Percentiles rank a stretch among this genome's conserved stretches.
Evolutionary conservation across 441 rosid species (phyloP).

Genomic region (Cnidoscolus chayamansa): DNA sequence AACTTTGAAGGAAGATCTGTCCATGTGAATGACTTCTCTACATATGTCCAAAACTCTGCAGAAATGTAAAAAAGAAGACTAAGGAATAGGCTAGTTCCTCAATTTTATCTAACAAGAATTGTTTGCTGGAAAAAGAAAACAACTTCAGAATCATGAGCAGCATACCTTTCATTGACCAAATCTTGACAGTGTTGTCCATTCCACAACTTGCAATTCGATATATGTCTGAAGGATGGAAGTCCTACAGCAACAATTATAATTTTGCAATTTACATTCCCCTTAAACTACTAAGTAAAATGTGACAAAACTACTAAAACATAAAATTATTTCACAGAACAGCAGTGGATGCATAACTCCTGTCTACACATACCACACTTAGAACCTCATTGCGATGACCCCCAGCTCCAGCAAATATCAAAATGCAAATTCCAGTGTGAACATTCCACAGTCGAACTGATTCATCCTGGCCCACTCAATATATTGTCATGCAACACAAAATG

Average conservation of each 20-base stretch:
- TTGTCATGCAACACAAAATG: slow-evolving; percentile 17
- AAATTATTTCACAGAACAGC: neutral
- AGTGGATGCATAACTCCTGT: neutral
- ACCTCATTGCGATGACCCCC: slow-evolving; percentile 98
- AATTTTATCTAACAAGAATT: neutral
- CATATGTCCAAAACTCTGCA: slow-evolving; percentile 93
- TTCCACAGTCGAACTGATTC: slow-evolving; percentile 96
- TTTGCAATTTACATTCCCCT: neutral
- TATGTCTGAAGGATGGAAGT: slow-evolving; percentile 86
- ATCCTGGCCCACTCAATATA: slow-evolving; percentile 50
- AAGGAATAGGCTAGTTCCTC: neutral
- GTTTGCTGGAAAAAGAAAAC: neutral
- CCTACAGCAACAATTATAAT: slow-evolving; percentile 44
- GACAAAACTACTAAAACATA: neutral
- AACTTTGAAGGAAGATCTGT: slow-evolving; percentile 89
- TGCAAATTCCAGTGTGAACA: slow-evolving; percentile 92
- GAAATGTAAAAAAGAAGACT: slow-evolving; percentile 1
- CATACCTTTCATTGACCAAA: slow-evolving; percentile 98
- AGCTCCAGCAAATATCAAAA: slow-evolving; percentile 93
- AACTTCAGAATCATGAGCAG: neutral
- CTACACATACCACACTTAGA: slow-evolving; percentile 74
- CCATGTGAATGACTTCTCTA: slow-evolving; percentile 96
- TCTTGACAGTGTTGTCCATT: slow-evolving; percentile 90
- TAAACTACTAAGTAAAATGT: slow-evolving; percentile 1
- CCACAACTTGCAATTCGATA: slow-evolving; percentile 90